Evolutionary conservation across 2,329 filamentous ascomycete species (phyloP).

Genomic region (Pseudovirgaria hyperparasitica): DNA sequence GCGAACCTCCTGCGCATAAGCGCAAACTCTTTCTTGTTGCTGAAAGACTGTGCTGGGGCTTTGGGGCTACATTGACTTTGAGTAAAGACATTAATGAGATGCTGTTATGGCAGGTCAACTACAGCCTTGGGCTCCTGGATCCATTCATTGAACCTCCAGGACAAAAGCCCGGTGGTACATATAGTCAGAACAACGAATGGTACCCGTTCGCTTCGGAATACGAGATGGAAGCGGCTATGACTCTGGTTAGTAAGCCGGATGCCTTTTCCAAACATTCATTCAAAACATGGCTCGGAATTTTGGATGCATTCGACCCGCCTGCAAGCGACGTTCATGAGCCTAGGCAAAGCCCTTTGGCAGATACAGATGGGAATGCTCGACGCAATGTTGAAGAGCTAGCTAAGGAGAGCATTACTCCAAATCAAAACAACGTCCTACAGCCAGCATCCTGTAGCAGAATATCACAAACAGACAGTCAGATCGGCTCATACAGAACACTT

Average conservation of each 20-base stretch:
- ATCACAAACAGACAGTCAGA: slow-evolving; percentile 3
- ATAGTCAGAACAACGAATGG: slow-evolving; percentile 10
- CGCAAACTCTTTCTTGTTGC: slow-evolving; percentile 18
- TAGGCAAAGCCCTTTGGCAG: background rate
- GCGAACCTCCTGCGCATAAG: slow-evolving; percentile 10
- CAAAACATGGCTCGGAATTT: slow-evolving; percentile 11
- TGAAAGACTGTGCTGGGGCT: slow-evolving; percentile 14
- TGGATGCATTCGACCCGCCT: slow-evolving; percentile 4
- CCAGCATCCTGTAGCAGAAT: too few relatives aligned
- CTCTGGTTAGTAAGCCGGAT: slow-evolving; percentile 10
- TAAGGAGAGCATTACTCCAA: too few relatives aligned
- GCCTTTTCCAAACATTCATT: slow-evolving; percentile 10
- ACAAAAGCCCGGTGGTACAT: slow-evolving; percentile 11
- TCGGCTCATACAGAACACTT: slow-evolving; percentile 11
- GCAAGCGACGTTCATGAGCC: background rate
- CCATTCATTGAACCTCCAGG: slow-evolving; percentile 11
- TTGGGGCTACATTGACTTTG: slow-evolving; percentile 6
- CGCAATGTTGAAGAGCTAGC: too few relatives aligned
- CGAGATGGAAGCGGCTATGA: slow-evolving; percentile 14
- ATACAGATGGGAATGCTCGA: too few relatives aligned
- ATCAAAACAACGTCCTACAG: too few relatives aligned
- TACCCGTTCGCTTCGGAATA: slow-evolving; percentile 15
- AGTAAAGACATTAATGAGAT: slow-evolving; percentile 14
- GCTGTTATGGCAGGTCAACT: slow-evolving; percentile 15
- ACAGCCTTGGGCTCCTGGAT: slow-evolving; percentile 13